Evolutionary conservation across 2,329 filamentous ascomycete species (phyloP).

Genomic region (Phialocephala subalpina): DNA sequence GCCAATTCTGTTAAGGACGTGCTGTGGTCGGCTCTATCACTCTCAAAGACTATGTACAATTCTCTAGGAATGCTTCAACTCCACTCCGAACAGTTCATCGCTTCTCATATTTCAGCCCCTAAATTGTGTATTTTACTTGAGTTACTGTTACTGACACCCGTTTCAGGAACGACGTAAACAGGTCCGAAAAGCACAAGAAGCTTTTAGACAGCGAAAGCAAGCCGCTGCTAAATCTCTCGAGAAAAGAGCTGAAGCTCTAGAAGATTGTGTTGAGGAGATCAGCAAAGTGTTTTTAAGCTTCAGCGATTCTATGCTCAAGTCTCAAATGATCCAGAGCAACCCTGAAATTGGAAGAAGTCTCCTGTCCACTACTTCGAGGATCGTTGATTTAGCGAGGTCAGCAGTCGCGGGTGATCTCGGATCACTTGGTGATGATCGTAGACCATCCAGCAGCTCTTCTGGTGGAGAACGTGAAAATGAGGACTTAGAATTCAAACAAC

Average conservation of each 20-base stretch:
- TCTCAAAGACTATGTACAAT: too few species aligned
- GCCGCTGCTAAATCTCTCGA: slow-evolving; percentile 17
- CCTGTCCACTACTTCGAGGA: slow-evolving; percentile 13
- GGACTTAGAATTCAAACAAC: neutral
- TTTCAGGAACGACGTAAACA: slow-evolving; percentile 22
- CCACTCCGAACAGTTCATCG: too few species aligned
- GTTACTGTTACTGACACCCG: neutral
- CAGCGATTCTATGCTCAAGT: slow-evolving; percentile 20
- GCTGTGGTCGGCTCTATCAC: too few species aligned
- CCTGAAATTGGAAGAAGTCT: slow-evolving; percentile 9
- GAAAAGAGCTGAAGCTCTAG: slow-evolving; percentile 13
- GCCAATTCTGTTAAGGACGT: too few species aligned
- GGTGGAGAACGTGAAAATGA: neutral
- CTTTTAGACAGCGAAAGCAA: slow-evolving; percentile 20
- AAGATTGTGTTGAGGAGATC: slow-evolving; percentile 22
- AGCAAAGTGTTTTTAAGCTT: slow-evolving; percentile 25
- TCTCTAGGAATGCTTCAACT: too few species aligned
- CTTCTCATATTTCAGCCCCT: too few species aligned
- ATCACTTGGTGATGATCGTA: neutral
- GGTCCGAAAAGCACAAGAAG: slow-evolving; percentile 22
- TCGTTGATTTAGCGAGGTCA: slow-evolving; percentile 16
- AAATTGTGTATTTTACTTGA: too few species aligned
- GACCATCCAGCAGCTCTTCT: neutral
- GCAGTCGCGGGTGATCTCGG: slow-evolving; percentile 3
- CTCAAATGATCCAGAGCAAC: slow-evolving; percentile 9